phyloP scores from a whole-genome alignment of 805 yeast species.

The Teunomyces panamensis region DNA sequence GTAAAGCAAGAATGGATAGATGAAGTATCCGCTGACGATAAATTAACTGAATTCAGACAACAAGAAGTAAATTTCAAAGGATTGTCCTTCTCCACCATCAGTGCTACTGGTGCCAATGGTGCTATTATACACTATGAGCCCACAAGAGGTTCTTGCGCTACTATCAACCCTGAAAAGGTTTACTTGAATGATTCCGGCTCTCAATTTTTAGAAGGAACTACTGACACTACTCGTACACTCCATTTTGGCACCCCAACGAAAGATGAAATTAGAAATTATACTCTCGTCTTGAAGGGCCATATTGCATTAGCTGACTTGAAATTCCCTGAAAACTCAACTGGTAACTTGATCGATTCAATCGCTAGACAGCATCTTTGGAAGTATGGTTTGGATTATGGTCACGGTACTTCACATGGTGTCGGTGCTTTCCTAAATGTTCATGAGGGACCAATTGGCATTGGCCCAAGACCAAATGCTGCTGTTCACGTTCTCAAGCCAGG shows the following conservation, averaged over 20 bases:
- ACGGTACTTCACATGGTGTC: slow-evolving; percentile 66
- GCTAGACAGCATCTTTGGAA: slow-evolving; percentile 61
- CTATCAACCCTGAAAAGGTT: slow-evolving; percentile 51
- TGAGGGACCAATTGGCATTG: slow-evolving; percentile 64
- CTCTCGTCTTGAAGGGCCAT: slow-evolving; percentile 58
- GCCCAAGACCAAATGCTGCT: slow-evolving; percentile 51
- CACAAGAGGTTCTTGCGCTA: slow-evolving; percentile 34
- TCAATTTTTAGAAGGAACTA: slow-evolving; percentile 62
- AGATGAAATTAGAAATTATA: slow-evolving; percentile 49
- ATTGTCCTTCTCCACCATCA: slow-evolving; percentile 69
- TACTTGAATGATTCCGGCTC: slow-evolving; percentile 60
- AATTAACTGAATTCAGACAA: slow-evolving; percentile 35
- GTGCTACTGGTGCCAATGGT: slow-evolving; percentile 74
- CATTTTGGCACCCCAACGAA: slow-evolving; percentile 49
- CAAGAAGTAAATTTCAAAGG: slow-evolving; percentile 54
- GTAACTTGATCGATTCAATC: slow-evolving; percentile 51
- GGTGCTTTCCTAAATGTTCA: slow-evolving; percentile 62
- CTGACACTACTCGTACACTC: slow-evolving; percentile 61
- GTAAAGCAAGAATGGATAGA: slow-evolving; percentile 41
- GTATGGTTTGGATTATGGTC: slow-evolving; percentile 55
- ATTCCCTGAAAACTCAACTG: slow-evolving; percentile 57
- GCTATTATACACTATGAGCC: slow-evolving; percentile 79
- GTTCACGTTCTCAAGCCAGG: slow-evolving; percentile 46
- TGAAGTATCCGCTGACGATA: slow-evolving; percentile 60
- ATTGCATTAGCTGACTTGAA: slow-evolving; percentile 46